A percentile compares a stretch with the other conserved stretches of the same genome.
Conservation (phyloP, 139 green algal species). For the Coelastrella sp. region DNA sequence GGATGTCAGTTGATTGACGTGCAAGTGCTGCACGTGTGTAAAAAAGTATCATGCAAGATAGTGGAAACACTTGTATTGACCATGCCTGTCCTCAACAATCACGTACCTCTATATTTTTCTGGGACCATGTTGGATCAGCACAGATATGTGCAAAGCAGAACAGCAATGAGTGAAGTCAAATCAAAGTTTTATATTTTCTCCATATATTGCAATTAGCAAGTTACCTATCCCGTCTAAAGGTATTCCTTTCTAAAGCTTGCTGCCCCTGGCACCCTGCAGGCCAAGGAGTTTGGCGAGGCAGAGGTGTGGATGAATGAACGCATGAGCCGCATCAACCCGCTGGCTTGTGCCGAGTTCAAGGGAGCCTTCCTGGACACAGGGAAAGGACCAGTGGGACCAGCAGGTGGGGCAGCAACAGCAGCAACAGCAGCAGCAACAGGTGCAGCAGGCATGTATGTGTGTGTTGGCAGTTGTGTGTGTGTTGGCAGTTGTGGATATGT, state of each 20-base stretch:
- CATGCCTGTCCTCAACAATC: too few species aligned
- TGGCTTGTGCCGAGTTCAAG: constrained; percentile 83
- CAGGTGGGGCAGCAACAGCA: background rate
- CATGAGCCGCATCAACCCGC: constrained; percentile 77
- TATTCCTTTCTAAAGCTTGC: background rate
- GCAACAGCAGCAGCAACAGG: constrained; percentile 7
- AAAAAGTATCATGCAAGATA: too few species aligned
- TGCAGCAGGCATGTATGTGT: background rate
- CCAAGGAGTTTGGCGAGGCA: constrained; percentile 96
- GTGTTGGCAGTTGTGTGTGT: background rate
- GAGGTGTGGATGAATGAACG: constrained; percentile 99
- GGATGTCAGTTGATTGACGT: too few species aligned
- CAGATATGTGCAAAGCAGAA: too few species aligned
- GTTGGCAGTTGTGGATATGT: background rate
- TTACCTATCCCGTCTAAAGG: too few species aligned
- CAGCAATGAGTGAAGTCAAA: too few species aligned
- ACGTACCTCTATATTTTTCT: too few species aligned
- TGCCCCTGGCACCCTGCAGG: constrained; percentile 33
- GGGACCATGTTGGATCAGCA: too few species aligned
- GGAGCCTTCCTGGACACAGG: constrained; percentile 85
- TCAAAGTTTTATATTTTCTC: too few species aligned
- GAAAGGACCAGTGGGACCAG: background rate
- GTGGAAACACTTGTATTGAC: too few species aligned
- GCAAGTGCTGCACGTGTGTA: too few species aligned
- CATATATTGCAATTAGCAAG: too few species aligned